Percentiles rank a stretch among this genome's conserved stretches.
phyloP scores from a whole-genome alignment of 2,329 filamentous ascomycete species.

The Zymoseptoria passerinii region DNA sequence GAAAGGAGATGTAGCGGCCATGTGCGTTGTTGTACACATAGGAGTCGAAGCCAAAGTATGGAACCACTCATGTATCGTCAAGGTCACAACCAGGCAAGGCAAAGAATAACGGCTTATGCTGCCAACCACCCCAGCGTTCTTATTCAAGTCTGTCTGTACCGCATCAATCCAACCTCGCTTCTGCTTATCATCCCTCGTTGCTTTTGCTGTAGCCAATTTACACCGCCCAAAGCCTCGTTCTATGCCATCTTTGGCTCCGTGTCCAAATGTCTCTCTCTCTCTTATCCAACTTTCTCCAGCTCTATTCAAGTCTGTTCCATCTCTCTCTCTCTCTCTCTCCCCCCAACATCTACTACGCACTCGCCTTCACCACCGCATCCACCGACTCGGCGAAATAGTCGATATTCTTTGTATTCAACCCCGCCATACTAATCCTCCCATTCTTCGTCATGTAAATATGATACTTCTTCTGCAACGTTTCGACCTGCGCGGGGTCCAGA shows the following conservation, averaged over 20 bases:
- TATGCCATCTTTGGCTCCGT: not conserved
- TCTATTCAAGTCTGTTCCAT: not conserved
- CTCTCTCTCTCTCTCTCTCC: not conserved
- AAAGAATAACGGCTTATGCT: not conserved
- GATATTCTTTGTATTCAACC: conserved; percentile 84
- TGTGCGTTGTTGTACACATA: not conserved
- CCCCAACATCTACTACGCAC: conserved; percentile 14
- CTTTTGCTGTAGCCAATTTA: not conserved
- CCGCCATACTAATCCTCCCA: conserved; percentile 95
- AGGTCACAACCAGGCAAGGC: not conserved
- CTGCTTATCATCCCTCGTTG: not conserved
- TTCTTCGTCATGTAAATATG: conserved; percentile 96
- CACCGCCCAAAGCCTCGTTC: not conserved
- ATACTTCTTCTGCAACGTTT: conserved; percentile 58
- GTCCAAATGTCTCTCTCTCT: not conserved
- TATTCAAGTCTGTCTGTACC: not conserved
- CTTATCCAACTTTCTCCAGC: not conserved
- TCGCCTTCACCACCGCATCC: conserved; percentile 67
- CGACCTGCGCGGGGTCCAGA: conserved; percentile 63
- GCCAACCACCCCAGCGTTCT: no score
- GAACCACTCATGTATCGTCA: no score
- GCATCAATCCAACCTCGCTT: not conserved
- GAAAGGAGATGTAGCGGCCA: no score
- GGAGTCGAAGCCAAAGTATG: not conserved
- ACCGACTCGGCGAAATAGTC: conserved; percentile 89